Conservation (phyloP, 148 eudicot genomes). For the Hydrangea macrophylla region DNA sequence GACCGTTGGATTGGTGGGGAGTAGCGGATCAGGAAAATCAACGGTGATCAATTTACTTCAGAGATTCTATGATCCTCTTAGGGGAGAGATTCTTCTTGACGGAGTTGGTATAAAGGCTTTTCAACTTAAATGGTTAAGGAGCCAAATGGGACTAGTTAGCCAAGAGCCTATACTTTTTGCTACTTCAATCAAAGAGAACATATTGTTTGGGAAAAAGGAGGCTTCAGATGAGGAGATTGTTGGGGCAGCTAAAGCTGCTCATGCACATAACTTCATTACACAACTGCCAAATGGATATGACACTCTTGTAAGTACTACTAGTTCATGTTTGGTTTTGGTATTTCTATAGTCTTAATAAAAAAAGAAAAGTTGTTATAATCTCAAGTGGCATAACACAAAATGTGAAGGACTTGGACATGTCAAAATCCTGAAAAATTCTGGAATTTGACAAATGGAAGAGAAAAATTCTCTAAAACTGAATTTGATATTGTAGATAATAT, state of each 20-base stretch:
- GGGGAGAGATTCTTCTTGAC: slow-evolving; percentile 15
- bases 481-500: too few species aligned
- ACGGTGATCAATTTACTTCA: slow-evolving; percentile 18
- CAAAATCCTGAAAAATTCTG: too few species aligned
- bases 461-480: too few species aligned
- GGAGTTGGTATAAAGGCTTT: slow-evolving; percentile 9
- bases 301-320: slow-evolving; percentile 9
- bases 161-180: slow-evolving; percentile 26
- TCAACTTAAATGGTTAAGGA: slow-evolving; percentile 16
- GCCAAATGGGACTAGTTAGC: slow-evolving; percentile 21
- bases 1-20: slow-evolving; percentile 23
- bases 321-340: not conserved
- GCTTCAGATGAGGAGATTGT: slow-evolving; percentile 14
- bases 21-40: slow-evolving; percentile 25
- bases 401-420: too few species aligned
- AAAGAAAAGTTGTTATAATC: not conserved
- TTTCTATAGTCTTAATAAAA: not conserved
- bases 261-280: slow-evolving; percentile 26
- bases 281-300: slow-evolving; percentile 20
- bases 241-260: slow-evolving; percentile 16
- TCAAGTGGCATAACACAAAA: not conserved
- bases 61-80: slow-evolving; percentile 20
- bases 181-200: slow-evolving; percentile 24
- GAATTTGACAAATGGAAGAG: too few species aligned
- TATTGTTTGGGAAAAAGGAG: slow-evolving; percentile 17